Percentiles rank a stretch among this genome's conserved stretches.
These are phyloP conservation scores for Ganoderma lucidum DNA, from an alignment of 1,284 basidiomycete species.

Conservation along the genomic window DNA sequence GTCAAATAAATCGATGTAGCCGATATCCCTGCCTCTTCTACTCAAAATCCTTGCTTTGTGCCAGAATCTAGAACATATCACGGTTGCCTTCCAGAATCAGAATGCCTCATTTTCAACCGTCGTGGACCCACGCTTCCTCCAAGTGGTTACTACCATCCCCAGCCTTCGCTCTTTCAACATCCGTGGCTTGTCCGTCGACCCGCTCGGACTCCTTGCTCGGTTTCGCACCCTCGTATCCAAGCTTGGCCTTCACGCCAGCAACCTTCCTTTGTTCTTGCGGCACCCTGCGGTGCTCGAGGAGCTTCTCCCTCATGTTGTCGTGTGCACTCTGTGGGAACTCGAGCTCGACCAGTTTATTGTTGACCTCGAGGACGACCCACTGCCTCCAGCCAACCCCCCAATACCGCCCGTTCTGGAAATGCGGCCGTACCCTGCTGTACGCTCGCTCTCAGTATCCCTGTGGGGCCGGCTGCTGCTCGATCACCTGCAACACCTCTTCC, in stretches of 20 bases:
- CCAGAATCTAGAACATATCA: not conserved
- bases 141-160: not conserved
- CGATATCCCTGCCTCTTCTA: not conserved
- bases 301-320: not conserved
- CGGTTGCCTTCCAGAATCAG: not conserved
- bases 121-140: not conserved
- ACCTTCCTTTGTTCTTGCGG: not conserved
- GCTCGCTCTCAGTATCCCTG: not conserved
- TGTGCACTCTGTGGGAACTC: not conserved
- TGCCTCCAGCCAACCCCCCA: too few species aligned
- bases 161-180: not conserved
- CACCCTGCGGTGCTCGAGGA: not conserved
- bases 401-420: too few species aligned
- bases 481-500: not conserved
- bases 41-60: not conserved
- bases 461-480: not conserved
- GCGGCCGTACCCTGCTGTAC: not conserved
- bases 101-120: not conserved
- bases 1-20: too few species aligned
- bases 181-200: not conserved
- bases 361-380: not conserved
- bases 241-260: too few species aligned
- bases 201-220: not conserved
- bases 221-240: too few species aligned
- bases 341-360: not conserved